Evolutionary conservation across 306 rosid genomes (phyloP).

Genomic region (Inga oerstediana): DNA sequence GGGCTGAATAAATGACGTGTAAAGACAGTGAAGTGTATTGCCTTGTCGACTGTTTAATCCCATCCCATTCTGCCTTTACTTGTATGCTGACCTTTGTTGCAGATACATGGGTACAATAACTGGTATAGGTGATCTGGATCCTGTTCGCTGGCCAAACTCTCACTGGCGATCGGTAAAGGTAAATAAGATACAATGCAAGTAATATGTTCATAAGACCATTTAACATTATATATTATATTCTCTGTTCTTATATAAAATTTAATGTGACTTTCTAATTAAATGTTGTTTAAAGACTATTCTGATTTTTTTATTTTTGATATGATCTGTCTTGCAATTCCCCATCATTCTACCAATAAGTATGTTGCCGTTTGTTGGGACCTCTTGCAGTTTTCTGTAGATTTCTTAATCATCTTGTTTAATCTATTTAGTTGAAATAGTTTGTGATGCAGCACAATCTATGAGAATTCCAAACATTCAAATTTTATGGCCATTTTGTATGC

Average conservation of each 20-base stretch:
- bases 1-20: background rate
- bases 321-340: constrained; percentile 13
- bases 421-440: background rate
- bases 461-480: background rate
- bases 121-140: constrained; percentile 80
- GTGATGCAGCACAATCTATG: background rate
- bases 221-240: constrained; percentile 2
- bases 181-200: constrained; percentile 14
- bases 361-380: background rate
- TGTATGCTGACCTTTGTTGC: constrained; percentile 30
- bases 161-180: constrained; percentile 96
- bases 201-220: background rate
- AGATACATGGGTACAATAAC: constrained; percentile 97
- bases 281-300: background rate
- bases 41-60: background rate
- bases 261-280: constrained; percentile 10
- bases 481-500: background rate
- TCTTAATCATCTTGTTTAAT: background rate
- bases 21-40: constrained; percentile 11
- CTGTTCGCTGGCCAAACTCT: constrained; percentile 86
- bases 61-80: constrained; percentile 11
- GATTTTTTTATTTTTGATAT: constrained; percentile 3
- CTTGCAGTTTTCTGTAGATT: background rate
- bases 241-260: constrained; percentile 6
- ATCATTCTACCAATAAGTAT: background rate